phyloP scores from a whole-genome alignment of 768 basidiomycete genomes.

The Clavulina sp. region DNA sequence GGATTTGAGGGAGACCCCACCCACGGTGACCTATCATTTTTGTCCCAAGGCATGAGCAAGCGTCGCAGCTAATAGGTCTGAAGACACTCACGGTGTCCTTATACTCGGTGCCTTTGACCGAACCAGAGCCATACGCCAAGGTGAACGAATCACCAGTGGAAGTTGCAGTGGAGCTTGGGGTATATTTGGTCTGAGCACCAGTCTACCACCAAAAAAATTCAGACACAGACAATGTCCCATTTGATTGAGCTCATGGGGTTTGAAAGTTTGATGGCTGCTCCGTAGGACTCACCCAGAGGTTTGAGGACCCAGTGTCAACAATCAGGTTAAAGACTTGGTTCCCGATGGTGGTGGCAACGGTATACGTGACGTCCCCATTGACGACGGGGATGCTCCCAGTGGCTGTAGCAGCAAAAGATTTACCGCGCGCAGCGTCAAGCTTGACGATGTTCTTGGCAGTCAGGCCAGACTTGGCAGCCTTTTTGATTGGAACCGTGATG shows the following conservation, averaged over 20 bases:
- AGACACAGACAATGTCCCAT: too few species aligned
- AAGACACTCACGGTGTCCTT: not conserved
- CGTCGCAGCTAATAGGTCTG: not conserved
- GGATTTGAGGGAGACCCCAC: not conserved
- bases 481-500: not conserved
- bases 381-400: not conserved
- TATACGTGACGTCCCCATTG: not conserved
- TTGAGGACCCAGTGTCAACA: not conserved
- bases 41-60: not conserved
- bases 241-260: too few species aligned
- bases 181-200: not conserved
- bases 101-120: not conserved
- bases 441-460: not conserved
- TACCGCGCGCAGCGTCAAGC: not conserved
- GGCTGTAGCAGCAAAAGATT: not conserved
- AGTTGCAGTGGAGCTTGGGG: not conserved
- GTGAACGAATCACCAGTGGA: not conserved
- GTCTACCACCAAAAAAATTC: not conserved
- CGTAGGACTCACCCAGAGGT: not conserved
- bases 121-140: not conserved
- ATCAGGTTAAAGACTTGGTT: not conserved
- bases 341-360: not conserved
- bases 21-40: not conserved
- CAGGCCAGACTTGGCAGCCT: not conserved
- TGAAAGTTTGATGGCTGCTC: too few species aligned